Base-by-base conservation (phyloP, 257 asterid genomes). In the Nicotiana noctiflora region DNA sequence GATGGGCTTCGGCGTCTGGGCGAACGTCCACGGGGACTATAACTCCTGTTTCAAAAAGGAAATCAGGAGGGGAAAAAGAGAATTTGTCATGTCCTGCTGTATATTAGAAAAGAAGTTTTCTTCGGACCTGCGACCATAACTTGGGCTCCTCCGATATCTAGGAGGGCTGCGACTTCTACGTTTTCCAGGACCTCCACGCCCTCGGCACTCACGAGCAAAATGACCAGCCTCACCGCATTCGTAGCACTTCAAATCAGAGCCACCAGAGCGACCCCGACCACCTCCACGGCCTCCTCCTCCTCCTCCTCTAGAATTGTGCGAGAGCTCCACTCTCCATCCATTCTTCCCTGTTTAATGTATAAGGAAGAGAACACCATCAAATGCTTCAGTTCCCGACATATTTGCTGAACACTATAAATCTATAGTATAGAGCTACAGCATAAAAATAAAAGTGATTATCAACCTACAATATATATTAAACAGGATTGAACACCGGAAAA, bases 201-300 rank as follows among this genome's bases (percentile, higher is more conserved):
- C 78, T 19, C 94, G 79, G 87, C 98, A 94, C 85, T 94, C 98
- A 82, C 98, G 98, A 49, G 98, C 98, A 90, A 94, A 94, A 89
- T 94, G 98, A 79, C 98, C 98, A 84, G 98, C 86, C 89, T 94
- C 98, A 2, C 98, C 98, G 81, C 98, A 93, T 82, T 94, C 98
- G 46, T 94, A 94, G 86, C 98, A 94, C 85, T 94, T 94, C 65
- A 92, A 84, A 85, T 94, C 98, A 40, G 98, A 94, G 44, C 98
- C 89, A 13, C 87, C 94, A 75, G 95, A 87, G 34, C 93, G 93
- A 44, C 98, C 95, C 12, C 96, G 89, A 2, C 97, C 91, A 3
- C 98, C 97, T 23, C 97, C 93, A 19, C 89, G 84, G 1, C 90
- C 89, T 1, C 97, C 87, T 4, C 94, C 92, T 9, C 94, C 87